These are phyloP conservation scores for Symbiodinium pilosum DNA, from an alignment of 73 alveolate genomes.

Conservation along the genomic window DNA sequence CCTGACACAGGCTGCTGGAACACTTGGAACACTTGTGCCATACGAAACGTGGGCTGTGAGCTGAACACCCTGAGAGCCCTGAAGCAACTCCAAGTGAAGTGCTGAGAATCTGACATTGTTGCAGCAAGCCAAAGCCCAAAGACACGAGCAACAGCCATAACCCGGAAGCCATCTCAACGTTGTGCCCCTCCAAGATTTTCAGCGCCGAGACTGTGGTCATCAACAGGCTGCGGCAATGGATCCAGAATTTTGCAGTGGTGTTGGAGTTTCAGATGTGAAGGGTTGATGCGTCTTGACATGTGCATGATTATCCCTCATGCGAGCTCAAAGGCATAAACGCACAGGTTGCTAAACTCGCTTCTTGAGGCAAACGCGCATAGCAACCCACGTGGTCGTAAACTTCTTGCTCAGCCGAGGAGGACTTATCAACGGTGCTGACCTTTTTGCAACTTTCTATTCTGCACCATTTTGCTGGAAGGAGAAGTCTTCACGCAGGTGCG, in stretches of 20 bases:
- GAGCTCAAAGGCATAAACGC: neutral
- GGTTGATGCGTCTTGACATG: too few relatives aligned
- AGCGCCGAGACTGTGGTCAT: conserved; percentile 8
- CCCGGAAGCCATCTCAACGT: neutral
- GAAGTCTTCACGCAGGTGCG: conserved; percentile 67
- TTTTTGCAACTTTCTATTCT: too few relatives aligned
- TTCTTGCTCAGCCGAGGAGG: conserved; percentile 87
- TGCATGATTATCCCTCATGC: too few relatives aligned
- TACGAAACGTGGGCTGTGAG: too few relatives aligned
- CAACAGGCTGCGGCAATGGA: neutral
- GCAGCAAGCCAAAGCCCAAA: neutral
- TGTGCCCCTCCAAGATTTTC: neutral
- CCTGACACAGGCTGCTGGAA: too few relatives aligned
- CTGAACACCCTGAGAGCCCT: too few relatives aligned
- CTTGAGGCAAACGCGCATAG: neutral
- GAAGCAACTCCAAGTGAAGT: neutral
- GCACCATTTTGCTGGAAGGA: too few relatives aligned
- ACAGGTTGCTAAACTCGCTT: neutral
- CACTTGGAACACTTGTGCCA: too few relatives aligned
- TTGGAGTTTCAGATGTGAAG: neutral
- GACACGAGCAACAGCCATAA: neutral
- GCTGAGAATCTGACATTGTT: too few relatives aligned
- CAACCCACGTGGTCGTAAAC: conserved; percentile 57
- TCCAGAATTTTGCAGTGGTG: neutral
- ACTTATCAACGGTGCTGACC: neutral